Evolutionary conservation across 1,284 basidiomycete genomes (phyloP).

Genomic region (Ceratorhiza oryzae-sativae): DNA sequence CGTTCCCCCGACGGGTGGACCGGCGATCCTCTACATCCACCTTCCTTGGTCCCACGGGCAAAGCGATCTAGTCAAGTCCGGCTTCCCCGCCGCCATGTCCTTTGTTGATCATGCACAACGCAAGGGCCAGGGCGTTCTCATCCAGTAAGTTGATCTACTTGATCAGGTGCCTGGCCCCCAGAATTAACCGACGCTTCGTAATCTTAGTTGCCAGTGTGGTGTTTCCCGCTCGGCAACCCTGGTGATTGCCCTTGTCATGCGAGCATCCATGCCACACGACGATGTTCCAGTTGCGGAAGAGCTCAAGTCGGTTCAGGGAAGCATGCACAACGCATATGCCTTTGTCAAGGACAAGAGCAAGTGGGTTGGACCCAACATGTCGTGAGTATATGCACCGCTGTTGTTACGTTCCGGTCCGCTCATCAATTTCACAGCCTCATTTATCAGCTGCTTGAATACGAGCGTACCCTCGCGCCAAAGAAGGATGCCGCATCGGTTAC

Average conservation of each 20-base stretch:
- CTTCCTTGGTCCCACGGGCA: constrained; percentile 95
- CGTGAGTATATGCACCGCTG: constrained; percentile 63
- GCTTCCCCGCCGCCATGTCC: constrained; percentile 79
- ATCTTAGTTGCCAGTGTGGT: constrained; percentile 88
- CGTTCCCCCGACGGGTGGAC: constrained; percentile 69
- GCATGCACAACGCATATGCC: constrained; percentile 93
- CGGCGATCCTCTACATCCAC: constrained; percentile 88
- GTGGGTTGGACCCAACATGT: constrained; percentile 94
- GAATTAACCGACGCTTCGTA: constrained; percentile 39
- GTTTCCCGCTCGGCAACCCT: constrained; percentile 94
- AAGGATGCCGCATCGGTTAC: constrained; percentile 45
- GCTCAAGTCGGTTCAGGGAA: constrained; percentile 68
- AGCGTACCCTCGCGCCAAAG: constrained; percentile 72
- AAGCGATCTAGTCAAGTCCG: constrained; percentile 78
- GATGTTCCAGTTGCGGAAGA: constrained; percentile 73
- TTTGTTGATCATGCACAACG: constrained; percentile 81
- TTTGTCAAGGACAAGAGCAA: constrained; percentile 89
- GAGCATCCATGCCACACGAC: constrained; percentile 79
- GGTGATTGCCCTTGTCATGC: constrained; percentile 94
- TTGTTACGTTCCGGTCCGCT: constrained; percentile 41
- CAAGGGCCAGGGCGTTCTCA: constrained; percentile 78
- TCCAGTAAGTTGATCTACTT: constrained; percentile 66
- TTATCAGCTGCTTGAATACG: constrained; percentile 95
- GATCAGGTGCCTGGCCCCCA: constrained; percentile 26
- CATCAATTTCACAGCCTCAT: constrained; percentile 70